Evolutionary conservation across 805 yeast species (phyloP), one percentile per base, ranked within the genome.

Genomic region (Hyphopichia homilentoma): DNA sequence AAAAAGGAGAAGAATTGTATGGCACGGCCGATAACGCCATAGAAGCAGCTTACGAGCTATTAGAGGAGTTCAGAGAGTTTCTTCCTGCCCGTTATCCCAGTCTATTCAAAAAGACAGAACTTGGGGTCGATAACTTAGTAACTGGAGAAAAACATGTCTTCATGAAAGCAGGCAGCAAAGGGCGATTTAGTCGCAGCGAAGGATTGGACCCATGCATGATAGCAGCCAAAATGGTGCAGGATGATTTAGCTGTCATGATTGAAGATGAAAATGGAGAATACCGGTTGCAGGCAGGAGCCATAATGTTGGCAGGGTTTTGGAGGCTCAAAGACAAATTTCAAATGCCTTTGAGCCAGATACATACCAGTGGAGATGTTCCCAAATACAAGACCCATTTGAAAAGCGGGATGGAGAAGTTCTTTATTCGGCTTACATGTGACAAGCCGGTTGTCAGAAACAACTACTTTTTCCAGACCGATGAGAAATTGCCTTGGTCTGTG

Each of bases 261-360:
- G 86, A 81, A 45, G 61, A 66, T 30, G 67, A 64, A 15, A 67
- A 77, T 23, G 85, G 84, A 6, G 68, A 73, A 32, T 79, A 77
- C 47, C 58, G 59, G 21, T 59, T 80, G 34, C 73, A 70, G 44
- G 79, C 75, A 18, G 87, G 84, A 2, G 74, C 81, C 4, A 75
- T 80, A 30, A 60, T 77, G 47, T 62, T 80, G 28, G 81, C 87
- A 3, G 86, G 81, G 0, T 81, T 79, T 52, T 80, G 86, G 86
- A 64, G 84, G 48, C 65, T 81, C 25, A 66, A 57, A 33, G 86
- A 81, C 46, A 81, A 81, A 50, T 48, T 72, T 20, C 68, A 75
- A 34, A 54, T 72, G 55, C 77, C 82, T 12, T 54, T 80, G 27
- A 59, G 70, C 24, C 68, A 65, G 16, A 79, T 80, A 39, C 87